Base-by-base conservation (phyloP, 164 flowering plant species). In the Magnolia changhungtana region DNA sequence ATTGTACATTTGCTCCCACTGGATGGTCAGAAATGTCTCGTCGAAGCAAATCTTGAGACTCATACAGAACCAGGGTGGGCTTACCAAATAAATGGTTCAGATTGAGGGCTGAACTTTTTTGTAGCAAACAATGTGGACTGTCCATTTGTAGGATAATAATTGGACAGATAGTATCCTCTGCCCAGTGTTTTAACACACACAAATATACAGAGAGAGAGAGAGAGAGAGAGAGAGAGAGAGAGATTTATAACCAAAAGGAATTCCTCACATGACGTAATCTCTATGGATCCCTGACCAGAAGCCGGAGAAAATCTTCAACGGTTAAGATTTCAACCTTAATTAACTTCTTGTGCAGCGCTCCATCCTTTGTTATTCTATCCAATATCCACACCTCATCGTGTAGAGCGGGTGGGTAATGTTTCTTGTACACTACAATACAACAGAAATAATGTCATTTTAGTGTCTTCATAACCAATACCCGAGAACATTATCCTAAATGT, bases 371-470 rank as follows among this genome's bases (percentile, higher is more conserved):
- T 77, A 89, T 89, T 80, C 89, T 79, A 69, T 88, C 89, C 73
- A 89, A 76, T 82, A 90, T 88, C 92, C 92, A 89, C 49, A 89
- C 92, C 80, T 87, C 90, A 77, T 88, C 91, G 50, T 83, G 82
- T 72, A 87, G 75, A 37, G 88, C 91, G 6, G 91, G 92, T 50
- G 90, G 90, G 45, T 88, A 88, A 72, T 89, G 92, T 68, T 89
- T 89, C 86, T 89, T 88, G 78, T 88, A 89, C 50, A 88, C 92
- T 89, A 83, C 74, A 81, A 80, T 31, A 79, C 37, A 49, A 20
- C 4, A 59, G 51, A 59, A 16, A 45, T 19, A 27, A 24, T 1
- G 14, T 8, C 72, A 49, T 61, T 55, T 63, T 29, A 74, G 19
- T 49, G 51, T n/a, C 31, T 52, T 52, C 19, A 76, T 4, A 59